Base-by-base conservation (phyloP, 805 yeast species). In the Metschnikowia bowlesiae region DNA sequence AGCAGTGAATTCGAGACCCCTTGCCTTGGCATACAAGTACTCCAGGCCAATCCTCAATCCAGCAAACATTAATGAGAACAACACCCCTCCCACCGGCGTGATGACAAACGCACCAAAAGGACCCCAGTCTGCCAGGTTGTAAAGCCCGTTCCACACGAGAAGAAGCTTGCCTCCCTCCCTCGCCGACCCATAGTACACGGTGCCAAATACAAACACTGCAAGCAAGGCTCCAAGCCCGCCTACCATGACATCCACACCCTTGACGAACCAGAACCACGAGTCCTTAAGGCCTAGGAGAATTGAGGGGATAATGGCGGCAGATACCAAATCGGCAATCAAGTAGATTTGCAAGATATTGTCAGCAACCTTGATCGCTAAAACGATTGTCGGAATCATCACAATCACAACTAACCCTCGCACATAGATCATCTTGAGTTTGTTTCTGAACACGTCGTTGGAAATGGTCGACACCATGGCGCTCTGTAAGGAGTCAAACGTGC, bases 71-170 rank as follows among this genome's bases (percentile, higher is more conserved):
- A 80, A 66, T 2, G 87, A 83, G 53, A 84, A 71, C 6, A 85
- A 53, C 2, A 90, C 55, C 9, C 92, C 89, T 29, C 92, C 95
- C 38, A 84, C 75, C 6, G 97, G 97, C 1, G 97, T 94, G 54
- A 85, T 87, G 6, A 87, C 92, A 68, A 91, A 91, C 1, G 97
- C 96, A 26, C 96, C 97, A 70, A 91, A 91, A 0, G 96, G 84
- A 60, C 95, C 88, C 97, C 97, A 91, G 63, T 91, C 97, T 45
- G 77, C 79, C 6, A 79, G 72, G 53, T 77, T 72, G 62, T 91
- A 91, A 29, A 91, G 70, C 40, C 97, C 97, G 60, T 86, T 83
- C 82, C 84, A 80, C 47, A 91, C 75, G 51, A 91, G 71, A 47
- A 91, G 69, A 46, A 91, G 74, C 53, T 76, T 76, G 14, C 86